A percentile compares a stretch with the other conserved stretches of the same genome.
Conservation (phyloP, 2,329 filamentous ascomycete genomes). For the Colletotrichum spaethianum region DNA sequence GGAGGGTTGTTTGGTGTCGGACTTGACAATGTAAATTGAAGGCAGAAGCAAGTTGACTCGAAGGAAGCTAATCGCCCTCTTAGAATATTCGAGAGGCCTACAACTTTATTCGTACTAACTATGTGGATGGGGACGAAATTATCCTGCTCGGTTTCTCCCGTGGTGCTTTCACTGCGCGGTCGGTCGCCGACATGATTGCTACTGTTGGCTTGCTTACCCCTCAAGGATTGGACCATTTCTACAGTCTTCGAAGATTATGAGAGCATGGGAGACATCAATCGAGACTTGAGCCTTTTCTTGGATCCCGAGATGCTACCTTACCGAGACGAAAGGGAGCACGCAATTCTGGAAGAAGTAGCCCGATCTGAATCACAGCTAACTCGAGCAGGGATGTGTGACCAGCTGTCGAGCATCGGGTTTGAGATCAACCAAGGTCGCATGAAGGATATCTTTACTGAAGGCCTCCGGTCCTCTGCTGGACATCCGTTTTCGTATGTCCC, state of each 20-base stretch:
- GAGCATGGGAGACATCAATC: conserved; percentile 58
- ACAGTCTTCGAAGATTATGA: conserved; percentile 69
- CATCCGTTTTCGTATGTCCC: conserved; percentile 1
- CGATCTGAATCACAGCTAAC: neutral
- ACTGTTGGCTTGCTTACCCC: conserved; percentile 66
- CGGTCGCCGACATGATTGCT: conserved; percentile 66
- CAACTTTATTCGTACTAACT: conserved; percentile 73
- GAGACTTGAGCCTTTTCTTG: conserved; percentile 60
- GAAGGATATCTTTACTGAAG: neutral
- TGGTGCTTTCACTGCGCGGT: conserved; percentile 71
- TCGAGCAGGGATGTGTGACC: conserved; percentile 67
- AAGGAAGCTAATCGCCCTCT: conserved; percentile 25
- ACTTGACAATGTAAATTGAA: conserved; percentile 60
- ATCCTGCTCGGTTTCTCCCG: conserved; percentile 71
- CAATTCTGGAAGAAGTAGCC: conserved; percentile 53
- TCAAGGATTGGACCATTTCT: conserved; percentile 67
- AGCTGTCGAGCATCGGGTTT: conserved; percentile 64
- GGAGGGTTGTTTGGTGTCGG: conserved; percentile 69
- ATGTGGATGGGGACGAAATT: conserved; percentile 70
- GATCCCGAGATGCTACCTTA: conserved; percentile 64
- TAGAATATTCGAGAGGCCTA: conserved; percentile 73
- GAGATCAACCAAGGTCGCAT: conserved; percentile 57
- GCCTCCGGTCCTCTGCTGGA: conserved; percentile 16
- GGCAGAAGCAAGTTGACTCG: neutral
- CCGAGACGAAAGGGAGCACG: conserved; percentile 56